These are phyloP conservation scores for Ophiocordyceps camponoti-floridani DNA, from an alignment of 2,329 filamentous ascomycete species.

Conservation along the genomic window DNA sequence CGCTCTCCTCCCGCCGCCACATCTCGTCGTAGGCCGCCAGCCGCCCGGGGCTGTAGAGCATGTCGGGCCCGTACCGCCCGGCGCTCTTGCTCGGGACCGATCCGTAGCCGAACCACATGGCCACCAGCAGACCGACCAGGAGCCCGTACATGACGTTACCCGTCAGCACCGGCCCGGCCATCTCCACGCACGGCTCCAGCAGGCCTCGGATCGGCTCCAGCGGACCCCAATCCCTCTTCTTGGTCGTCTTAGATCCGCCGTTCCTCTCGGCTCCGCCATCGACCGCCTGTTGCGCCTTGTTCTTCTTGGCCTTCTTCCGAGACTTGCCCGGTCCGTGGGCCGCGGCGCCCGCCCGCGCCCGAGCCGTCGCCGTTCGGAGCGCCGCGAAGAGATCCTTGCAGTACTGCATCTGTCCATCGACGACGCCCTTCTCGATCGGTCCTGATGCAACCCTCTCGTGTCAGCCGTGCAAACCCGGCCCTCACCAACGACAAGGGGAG, in stretches of 20 bases:
- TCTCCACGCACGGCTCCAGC: constrained; percentile 50
- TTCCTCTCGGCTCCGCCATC: constrained; percentile 21
- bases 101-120: constrained; percentile 55
- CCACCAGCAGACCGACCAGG: constrained; percentile 53
- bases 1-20: constrained; percentile 74
- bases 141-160: constrained; percentile 64
- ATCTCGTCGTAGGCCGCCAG: constrained; percentile 81
- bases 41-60: constrained; percentile 36
- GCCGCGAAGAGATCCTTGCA: constrained; percentile 63
- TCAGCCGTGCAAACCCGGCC: not conserved
- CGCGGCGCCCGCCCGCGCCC: constrained; percentile 30
- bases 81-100: constrained; percentile 20
- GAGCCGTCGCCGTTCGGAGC: constrained; percentile 56
- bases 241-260: constrained; percentile 21
- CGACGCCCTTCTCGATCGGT: constrained; percentile 89
- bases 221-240: constrained; percentile 49
- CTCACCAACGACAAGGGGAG: not conserved
- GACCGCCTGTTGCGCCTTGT: constrained; percentile 25
- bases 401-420: constrained; percentile 73
- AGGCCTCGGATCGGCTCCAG: constrained; percentile 61
- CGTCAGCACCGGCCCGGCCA: constrained; percentile 53
- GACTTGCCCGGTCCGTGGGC: constrained; percentile 32
- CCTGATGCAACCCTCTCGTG: constrained; percentile 28
- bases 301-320: constrained; percentile 41
- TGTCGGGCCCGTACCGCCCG: constrained; percentile 15